Percentiles rank a stretch among this genome's conserved stretches.
Conservation (phyloP, 2,329 filamentous ascomycete genomes). For the Microascus cirrosus region DNA sequence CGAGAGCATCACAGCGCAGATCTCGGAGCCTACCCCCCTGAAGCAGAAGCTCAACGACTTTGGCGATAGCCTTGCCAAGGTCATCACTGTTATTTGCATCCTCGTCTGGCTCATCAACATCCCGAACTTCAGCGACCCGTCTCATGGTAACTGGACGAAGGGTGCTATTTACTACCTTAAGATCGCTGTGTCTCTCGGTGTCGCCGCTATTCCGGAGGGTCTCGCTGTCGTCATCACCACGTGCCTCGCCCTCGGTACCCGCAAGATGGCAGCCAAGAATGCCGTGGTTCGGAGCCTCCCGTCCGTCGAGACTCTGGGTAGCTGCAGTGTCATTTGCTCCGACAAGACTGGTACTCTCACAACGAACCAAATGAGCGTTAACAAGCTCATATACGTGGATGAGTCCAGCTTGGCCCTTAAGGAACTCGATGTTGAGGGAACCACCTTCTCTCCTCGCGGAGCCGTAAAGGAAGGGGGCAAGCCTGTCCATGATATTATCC, state of each 20-base stretch:
- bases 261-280: slow-evolving; percentile 98
- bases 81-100: slow-evolving; percentile 94
- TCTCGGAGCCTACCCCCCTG: slow-evolving; percentile 90
- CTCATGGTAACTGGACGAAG: slow-evolving; percentile 88
- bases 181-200: slow-evolving; percentile 95
- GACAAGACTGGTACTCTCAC: slow-evolving; percentile 98
- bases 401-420: slow-evolving; percentile 63
- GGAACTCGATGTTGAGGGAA: slow-evolving; percentile 83
- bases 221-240: slow-evolving; percentile 98
- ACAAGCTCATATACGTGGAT: slow-evolving; percentile 76
- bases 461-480: slow-evolving; percentile 60
- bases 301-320: slow-evolving; percentile 94
- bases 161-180: slow-evolving; percentile 99
- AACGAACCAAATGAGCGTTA: slow-evolving; percentile 99
- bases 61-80: slow-evolving; percentile 90
- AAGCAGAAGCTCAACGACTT: slow-evolving; percentile 99
- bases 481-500: slow-evolving; percentile 54
- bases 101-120: slow-evolving; percentile 98
- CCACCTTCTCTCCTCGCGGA: slow-evolving; percentile 80
- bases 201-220: slow-evolving; percentile 95
- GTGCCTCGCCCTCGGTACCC: slow-evolving; percentile 86
- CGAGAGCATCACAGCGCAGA: slow-evolving; percentile 95
- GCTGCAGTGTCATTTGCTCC: slow-evolving; percentile 98
- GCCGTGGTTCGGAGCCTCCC: slow-evolving; percentile 92
- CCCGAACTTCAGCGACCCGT: slow-evolving; percentile 88